Evolutionary conservation across 306 rosid genomes (phyloP).

Genomic region (Quercus parvula): DNA sequence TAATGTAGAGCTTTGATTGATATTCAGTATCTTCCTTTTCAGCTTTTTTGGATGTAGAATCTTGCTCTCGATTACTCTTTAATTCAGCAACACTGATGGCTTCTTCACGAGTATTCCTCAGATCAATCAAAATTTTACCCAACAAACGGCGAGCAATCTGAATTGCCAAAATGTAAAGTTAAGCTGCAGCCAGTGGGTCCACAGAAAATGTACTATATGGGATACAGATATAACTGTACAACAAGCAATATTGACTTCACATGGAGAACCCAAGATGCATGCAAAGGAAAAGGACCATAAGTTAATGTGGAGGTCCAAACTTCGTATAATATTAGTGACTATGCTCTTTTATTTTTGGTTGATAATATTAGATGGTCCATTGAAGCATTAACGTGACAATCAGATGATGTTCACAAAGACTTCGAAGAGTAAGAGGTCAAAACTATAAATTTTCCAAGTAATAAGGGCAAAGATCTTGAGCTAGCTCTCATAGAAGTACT

Average conservation of each 20-base stretch:
- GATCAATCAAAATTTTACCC: slow-evolving; percentile 91
- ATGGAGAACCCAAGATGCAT: slow-evolving; percentile 13
- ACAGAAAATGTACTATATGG: slow-evolving; percentile 3
- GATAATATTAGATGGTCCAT: background rate
- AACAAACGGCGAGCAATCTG: slow-evolving; percentile 95
- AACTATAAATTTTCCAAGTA: background rate
- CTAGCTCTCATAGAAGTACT: background rate
- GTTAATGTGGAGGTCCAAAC: slow-evolving; percentile 17
- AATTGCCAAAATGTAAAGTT: slow-evolving; percentile 24
- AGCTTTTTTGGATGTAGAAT: slow-evolving; percentile 20
- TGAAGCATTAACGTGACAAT: slow-evolving; percentile 4
- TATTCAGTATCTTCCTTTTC: slow-evolving; percentile 63
- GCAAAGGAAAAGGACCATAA: slow-evolving; percentile 1
- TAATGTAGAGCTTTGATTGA: slow-evolving; percentile 43
- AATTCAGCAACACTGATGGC: slow-evolving; percentile 86
- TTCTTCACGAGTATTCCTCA: slow-evolving; percentile 96
- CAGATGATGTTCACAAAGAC: background rate
- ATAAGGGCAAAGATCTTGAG: background rate
- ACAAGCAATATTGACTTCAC: slow-evolving; percentile 13
- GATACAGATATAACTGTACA: slow-evolving; percentile 5
- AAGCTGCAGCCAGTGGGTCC: slow-evolving; percentile 11
- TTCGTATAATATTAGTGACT: slow-evolving; percentile 5
- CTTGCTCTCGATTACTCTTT: slow-evolving; percentile 61
- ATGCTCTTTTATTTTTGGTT: slow-evolving; percentile 7
- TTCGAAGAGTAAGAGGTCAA: background rate